Evolutionary conservation across 805 yeast species (phyloP).

Genomic region (Candida andamanensis): DNA sequence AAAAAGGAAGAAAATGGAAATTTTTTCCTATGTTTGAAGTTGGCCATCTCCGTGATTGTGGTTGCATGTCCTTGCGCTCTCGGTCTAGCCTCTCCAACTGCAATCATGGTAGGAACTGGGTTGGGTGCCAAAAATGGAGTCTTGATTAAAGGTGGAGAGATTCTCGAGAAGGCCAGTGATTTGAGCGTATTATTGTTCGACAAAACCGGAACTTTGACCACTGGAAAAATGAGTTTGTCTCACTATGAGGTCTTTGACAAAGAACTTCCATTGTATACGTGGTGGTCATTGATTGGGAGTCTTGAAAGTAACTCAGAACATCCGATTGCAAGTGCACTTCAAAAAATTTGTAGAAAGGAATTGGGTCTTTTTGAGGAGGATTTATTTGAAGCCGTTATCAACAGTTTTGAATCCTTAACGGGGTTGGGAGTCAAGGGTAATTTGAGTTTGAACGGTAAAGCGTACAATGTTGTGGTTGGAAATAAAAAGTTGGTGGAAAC

Average conservation of each 20-base stretch:
- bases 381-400: conserved; percentile 23
- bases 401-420: conserved; percentile 31
- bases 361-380: conserved; percentile 30
- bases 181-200: conserved; percentile 75
- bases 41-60: conserved; percentile 87
- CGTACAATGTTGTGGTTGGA: conserved; percentile 48
- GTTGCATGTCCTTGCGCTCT: conserved; percentile 99
- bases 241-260: conserved; percentile 8
- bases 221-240: conserved; percentile 63
- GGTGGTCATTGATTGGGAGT: conserved; percentile 53
- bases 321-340: conserved; percentile 77
- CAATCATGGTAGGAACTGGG: conserved; percentile 98
- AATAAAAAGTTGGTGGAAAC: conserved; percentile 22
- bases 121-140: conserved; percentile 89
- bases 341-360: conserved; percentile 25
- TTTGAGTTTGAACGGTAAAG: conserved; percentile 13
- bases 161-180: conserved; percentile 66
- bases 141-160: conserved; percentile 88
- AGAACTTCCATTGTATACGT: conserved; percentile 14
- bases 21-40: conserved; percentile 63
- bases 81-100: conserved; percentile 97
- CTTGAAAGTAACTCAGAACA: conserved; percentile 77
- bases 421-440: conserved; percentile 45
- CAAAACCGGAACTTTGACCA: conserved; percentile 92
- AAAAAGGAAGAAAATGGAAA: conserved; percentile 45